Percentiles rank a stretch among this genome's conserved stretches.
These are phyloP conservation scores for Xylariaceae sp. DNA, from an alignment of 2,329 filamentous ascomycete species.

Conservation along the genomic window DNA sequence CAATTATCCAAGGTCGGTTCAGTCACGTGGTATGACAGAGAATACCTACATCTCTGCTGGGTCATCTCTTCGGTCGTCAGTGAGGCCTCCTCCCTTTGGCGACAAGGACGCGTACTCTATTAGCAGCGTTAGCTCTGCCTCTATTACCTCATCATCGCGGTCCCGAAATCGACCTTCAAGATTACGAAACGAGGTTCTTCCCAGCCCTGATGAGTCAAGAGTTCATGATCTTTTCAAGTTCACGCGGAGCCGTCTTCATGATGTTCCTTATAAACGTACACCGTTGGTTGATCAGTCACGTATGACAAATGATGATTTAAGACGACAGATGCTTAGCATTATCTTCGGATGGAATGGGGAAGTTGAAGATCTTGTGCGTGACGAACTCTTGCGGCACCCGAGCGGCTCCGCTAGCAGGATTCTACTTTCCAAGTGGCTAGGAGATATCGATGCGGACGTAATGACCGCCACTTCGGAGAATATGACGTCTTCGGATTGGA, in stretches of 20 bases:
- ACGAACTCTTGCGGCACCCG: constrained; percentile 75
- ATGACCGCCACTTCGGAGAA: constrained; percentile 77
- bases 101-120: constrained; percentile 55
- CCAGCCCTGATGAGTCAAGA: constrained; percentile 70
- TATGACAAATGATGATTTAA: constrained; percentile 73
- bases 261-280: constrained; percentile 75
- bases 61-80: constrained; percentile 49
- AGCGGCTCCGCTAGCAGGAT: constrained; percentile 73
- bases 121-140: constrained; percentile 46
- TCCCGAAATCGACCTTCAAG: constrained; percentile 57
- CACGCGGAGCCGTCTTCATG: constrained; percentile 73
- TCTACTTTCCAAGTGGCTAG: constrained; percentile 87
- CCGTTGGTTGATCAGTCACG: constrained; percentile 53
- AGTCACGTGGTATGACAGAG: constrained; percentile 55
- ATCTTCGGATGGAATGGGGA: constrained; percentile 95
- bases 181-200: constrained; percentile 73
- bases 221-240: constrained; percentile 81
- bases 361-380: constrained; percentile 72
- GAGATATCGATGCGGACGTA: constrained; percentile 75
- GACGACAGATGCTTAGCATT: constrained; percentile 84
- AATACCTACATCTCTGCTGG: constrained; percentile 67
- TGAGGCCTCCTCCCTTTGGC: constrained; percentile 29
- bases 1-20: constrained; percentile 46
- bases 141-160: constrained; percentile 45
- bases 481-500: constrained; percentile 96